Evolutionary conservation across 371 early-diverging fungal species (phyloP).

Genomic region (Blastocladiella emersonii): DNA sequence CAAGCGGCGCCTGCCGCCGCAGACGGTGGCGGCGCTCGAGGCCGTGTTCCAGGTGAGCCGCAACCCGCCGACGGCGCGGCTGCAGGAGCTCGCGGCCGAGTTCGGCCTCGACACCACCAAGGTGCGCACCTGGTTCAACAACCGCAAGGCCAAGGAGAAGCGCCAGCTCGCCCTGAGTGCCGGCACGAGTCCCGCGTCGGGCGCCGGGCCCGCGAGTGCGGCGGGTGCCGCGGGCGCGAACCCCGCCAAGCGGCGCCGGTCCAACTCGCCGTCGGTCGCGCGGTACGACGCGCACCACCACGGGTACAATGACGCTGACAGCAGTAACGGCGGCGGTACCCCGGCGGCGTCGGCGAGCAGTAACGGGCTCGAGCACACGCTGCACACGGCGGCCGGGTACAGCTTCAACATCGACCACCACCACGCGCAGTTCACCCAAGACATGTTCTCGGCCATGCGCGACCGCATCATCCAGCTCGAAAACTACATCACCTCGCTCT

Average conservation of each 20-base stretch:
- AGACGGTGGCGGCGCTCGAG: neutral
- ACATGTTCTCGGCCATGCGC: slow-evolving; percentile 4
- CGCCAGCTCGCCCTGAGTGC: neutral
- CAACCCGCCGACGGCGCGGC: neutral
- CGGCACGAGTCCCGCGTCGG: too few relatives aligned
- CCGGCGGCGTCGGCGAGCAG: neutral
- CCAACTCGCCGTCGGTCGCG: too few relatives aligned
- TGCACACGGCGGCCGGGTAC: neutral
- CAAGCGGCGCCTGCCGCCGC: neutral
- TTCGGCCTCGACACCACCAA: neutral
- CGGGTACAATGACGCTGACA: too few relatives aligned
- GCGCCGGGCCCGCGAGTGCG: too few relatives aligned
- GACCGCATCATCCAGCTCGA: slow-evolving; percentile 6
- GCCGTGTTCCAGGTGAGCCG: neutral
- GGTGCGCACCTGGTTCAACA: slow-evolving; percentile 6
- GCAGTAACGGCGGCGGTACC: too few relatives aligned
- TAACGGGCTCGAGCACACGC: neutral
- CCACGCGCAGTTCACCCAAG: neutral
- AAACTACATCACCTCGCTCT: neutral
- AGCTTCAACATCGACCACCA: neutral
- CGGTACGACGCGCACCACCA: too few relatives aligned
- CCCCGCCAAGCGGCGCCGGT: too few relatives aligned
- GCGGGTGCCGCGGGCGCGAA: too few relatives aligned
- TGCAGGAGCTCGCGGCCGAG: neutral
- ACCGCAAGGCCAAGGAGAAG: slow-evolving; percentile 5